These are phyloP conservation scores for Capsicum pubescens DNA, from an alignment of 257 asterid genomes.

Conservation along the genomic window DNA sequence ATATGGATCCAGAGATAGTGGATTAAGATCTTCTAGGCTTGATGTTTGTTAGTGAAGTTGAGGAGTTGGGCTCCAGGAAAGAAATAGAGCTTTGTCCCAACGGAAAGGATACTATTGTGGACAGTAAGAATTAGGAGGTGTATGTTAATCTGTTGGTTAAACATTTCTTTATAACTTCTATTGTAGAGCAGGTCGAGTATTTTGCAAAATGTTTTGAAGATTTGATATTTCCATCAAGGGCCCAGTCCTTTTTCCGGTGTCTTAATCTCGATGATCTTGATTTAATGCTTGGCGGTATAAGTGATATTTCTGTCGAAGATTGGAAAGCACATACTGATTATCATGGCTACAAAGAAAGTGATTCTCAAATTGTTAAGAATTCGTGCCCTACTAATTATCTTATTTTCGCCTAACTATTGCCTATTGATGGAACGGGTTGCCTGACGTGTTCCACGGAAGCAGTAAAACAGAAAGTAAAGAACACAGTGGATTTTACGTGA, in stretches of 20 bases:
- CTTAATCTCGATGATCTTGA: conserved; percentile 71
- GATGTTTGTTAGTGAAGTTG: conserved; percentile 72
- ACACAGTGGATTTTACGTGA: too few relatives aligned
- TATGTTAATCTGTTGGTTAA: conserved; percentile 74
- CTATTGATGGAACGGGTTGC: too few relatives aligned
- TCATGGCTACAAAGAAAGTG: conserved; percentile 68
- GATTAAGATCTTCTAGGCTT: conserved; percentile 82
- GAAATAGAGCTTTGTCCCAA: conserved; percentile 66
- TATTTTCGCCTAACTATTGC: too few relatives aligned
- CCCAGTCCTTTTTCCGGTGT: conserved; percentile 60
- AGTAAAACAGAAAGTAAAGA: too few relatives aligned
- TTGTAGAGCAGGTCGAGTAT: conserved; percentile 58
- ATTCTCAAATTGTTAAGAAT: too few relatives aligned
- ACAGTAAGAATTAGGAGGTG: conserved; percentile 64
- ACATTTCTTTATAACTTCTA: conserved; percentile 64
- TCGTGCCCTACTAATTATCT: too few relatives aligned
- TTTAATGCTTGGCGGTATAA: conserved; percentile 73
- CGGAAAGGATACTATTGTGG: conserved; percentile 61
- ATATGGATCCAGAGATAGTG: conserved; percentile 54
- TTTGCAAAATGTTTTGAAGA: conserved; percentile 74
- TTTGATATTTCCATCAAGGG: conserved; percentile 42
- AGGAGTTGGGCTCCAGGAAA: conserved; percentile 77
- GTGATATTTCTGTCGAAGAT: conserved; percentile 73
- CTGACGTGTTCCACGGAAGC: too few relatives aligned
- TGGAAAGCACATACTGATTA: conserved; percentile 88